Conservation (phyloP, 208 protist species). For the Herpetomonas muscarum region DNA sequence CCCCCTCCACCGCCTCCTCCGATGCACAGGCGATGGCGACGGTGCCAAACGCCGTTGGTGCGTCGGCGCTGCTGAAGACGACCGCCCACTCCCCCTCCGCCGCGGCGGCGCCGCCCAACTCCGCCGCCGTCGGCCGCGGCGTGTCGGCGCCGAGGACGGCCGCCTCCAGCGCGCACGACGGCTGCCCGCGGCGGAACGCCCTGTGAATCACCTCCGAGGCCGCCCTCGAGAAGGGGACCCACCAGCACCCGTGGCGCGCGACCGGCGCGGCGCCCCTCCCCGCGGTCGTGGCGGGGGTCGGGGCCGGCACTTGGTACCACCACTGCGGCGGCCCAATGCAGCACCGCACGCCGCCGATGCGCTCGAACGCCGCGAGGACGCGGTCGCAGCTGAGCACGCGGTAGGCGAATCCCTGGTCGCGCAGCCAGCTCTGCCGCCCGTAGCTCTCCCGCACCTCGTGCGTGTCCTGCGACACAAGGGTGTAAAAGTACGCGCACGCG, state of each 20-base stretch:
- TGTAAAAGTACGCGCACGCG: conserved; percentile 98
- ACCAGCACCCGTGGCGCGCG: conserved; percentile 24
- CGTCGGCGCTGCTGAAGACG: conserved; percentile 72
- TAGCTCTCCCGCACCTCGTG: conserved; percentile 95
- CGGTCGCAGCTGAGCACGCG: conserved; percentile 59
- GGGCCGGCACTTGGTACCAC: conserved; percentile 59
- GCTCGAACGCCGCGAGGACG: conserved; percentile 43
- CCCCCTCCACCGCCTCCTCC: conserved; percentile 14
- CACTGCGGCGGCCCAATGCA: conserved; percentile 79
- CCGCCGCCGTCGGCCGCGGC: conserved; percentile 13
- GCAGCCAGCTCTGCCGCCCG: conserved; percentile 98
- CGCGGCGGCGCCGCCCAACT: neutral
- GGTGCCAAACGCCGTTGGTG: conserved; percentile 73
- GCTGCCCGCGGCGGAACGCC: conserved; percentile 46
- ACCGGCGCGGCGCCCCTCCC: conserved; percentile 1
- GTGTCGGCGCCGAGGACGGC: conserved; percentile 31
- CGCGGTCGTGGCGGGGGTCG: neutral
- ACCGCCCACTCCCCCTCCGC: conserved; percentile 44
- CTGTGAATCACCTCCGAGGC: conserved; percentile 48
- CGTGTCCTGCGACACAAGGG: conserved; percentile 96
- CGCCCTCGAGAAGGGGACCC: conserved; percentile 51
- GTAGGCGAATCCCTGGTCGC: conserved; percentile 94
- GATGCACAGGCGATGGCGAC: conserved; percentile 41
- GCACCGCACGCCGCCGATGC: conserved; percentile 50
- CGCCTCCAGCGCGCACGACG: conserved; percentile 30